Base-by-base conservation (phyloP, 148 eudicot species). In the Vaccinium vitisidaea region DNA sequence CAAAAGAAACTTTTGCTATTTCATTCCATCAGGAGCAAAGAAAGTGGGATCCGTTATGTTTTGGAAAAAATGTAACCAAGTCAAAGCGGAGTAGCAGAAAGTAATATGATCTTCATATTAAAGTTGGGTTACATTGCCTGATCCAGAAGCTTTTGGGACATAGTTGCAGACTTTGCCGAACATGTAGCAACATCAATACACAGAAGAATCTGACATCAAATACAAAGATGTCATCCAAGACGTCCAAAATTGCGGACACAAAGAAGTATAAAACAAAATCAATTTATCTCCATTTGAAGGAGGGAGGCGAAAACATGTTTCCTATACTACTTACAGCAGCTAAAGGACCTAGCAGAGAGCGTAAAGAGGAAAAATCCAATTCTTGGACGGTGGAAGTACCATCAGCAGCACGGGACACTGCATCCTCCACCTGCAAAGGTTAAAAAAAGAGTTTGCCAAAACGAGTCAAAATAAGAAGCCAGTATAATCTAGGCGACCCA, bases 141-240 rank as follows among this genome's bases (percentile, higher is more conserved):
- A 89, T 92, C 92, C 78, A 95, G 87, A 82, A 97, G 96, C 89
- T 93, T 91, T 85, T 89, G 86, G 79, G 98, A 94, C 89, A 94
- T 84, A 79, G 79, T 85, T 81, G 85, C 83, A 63, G 91, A 93
- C 89, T 86, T 94, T 23, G 99, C 91, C 87, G 98, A 97, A 82
- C 96, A 87, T 82, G 95, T 87, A 83, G 99, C 98, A 84, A 97
- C 98, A 88, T 97, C 99, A 78, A 97, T 88, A 84, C 99, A 97
- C 27, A 97, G 90, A 87, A 97, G 95, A 85, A 93, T 91, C 99
- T 97, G 91, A 61, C 52, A 83, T n/a, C 49, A 81, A 79, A 39
- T 80, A 63, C 69, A 80, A 52, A 80, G 1, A 77, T 25, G 63
- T 83, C 80, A 86, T 27, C 63, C 59, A 48, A 80, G 53, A 79